Evolutionary conservation across 768 basidiomycete genomes (phyloP).

Genomic region (Mycena polygramma): DNA sequence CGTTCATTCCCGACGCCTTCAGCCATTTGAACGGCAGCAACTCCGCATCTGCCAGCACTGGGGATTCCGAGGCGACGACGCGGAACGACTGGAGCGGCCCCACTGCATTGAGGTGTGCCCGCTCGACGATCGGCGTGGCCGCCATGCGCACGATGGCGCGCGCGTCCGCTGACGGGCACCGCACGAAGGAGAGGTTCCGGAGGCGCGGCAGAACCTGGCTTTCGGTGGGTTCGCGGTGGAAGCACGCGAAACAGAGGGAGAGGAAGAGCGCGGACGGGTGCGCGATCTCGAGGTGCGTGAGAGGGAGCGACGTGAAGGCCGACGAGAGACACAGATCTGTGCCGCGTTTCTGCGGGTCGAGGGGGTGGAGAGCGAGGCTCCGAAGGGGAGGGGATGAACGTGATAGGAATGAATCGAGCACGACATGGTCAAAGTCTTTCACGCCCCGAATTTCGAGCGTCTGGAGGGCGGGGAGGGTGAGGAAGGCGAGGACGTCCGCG

Average conservation of each 20-base stretch:
- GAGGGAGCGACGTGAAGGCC: not conserved
- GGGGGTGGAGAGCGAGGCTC: too few species aligned
- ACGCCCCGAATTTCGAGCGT: not conserved
- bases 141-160: not conserved
- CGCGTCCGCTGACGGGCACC: not conserved
- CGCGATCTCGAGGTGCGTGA: constrained; percentile 13
- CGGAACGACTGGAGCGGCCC: constrained; percentile 17
- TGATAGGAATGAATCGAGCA: too few species aligned
- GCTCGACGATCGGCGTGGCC: not conserved
- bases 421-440: not conserved
- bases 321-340: not conserved
- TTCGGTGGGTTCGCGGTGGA: not conserved
- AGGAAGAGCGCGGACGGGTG: not conserved
- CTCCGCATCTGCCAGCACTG: not conserved
- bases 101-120: not conserved
- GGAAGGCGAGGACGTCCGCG: not conserved
- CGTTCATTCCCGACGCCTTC: constrained; percentile 6
- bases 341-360: not conserved
- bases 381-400: too few species aligned
- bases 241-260: not conserved
- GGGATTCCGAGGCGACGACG: not conserved
- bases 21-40: constrained; percentile 12
- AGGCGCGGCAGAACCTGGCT: constrained; percentile 6
- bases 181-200: constrained; percentile 12
- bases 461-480: constrained; percentile 5